Evolutionary conservation across 352 stramenopile genomes (phyloP), one percentile per base, ranked within the genome.

Genomic region (Pythium chondricola): DNA sequence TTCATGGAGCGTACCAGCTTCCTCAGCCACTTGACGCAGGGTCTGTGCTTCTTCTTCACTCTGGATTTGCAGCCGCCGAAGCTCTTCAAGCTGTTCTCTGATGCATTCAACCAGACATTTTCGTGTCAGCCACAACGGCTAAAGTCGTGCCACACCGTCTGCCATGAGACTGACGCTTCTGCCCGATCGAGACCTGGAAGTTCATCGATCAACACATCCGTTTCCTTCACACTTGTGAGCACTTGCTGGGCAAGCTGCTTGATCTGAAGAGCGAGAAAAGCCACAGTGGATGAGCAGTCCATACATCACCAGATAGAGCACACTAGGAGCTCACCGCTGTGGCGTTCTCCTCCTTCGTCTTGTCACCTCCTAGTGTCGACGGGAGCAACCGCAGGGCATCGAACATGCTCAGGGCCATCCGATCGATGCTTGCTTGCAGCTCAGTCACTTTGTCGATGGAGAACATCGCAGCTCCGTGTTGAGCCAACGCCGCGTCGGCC

Each of bases 331-430:
- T 18, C 47, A 88, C 77, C 52, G 74, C 67, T 17, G 62, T 60
- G n/a, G 71, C 74, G 11, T 71, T 82, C 39, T 85, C 78, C 39
- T 86, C 67, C 14, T 57, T 73, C 18, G 61, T 67, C 36, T 41
- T 57, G 36, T 72, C 60, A 22, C 84, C 78, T 46, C 65, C 65
- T 14, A 66, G 51, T n/a, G 53, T 65, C 42, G 74, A 62, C 11
- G 82, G 82, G 26, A 93, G 57, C 31, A 93, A 51, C 4, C 82
- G 79, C 58, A 93, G 63, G 18, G 82, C 82, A 56, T 93, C 91
- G 63, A 93, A 93, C 82, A 93, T 93, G 38, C 77, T 85, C 25
- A 93, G 65, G 61, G 82, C 69, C 80, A 85, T 89, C 51, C 85
- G 80, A 55, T 93, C 82, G 38, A 93, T 74, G 60, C 82, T 91